Evolutionary conservation across 192 early-diverging fungal genomes (phyloP).

Genomic region (Backusella mclennaniae): DNA sequence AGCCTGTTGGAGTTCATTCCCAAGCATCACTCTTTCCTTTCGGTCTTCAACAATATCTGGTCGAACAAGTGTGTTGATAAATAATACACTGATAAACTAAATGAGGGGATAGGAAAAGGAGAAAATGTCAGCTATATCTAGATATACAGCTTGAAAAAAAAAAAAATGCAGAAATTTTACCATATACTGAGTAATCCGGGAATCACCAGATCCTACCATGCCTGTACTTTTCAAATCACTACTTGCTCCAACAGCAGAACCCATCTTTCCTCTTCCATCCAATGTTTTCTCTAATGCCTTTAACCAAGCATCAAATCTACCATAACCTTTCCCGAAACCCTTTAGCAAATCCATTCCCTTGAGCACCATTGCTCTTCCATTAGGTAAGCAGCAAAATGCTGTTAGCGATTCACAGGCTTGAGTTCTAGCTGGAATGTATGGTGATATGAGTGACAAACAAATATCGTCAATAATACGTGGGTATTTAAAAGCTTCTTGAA

Average conservation of each 20-base stretch:
- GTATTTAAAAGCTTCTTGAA: constrained; percentile 67
- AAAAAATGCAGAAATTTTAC: constrained; percentile 43
- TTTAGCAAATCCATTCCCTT: constrained; percentile 69
- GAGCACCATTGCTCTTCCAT: constrained; percentile 68
- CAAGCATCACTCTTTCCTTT: constrained; percentile 62
- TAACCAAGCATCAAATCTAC: constrained; percentile 64
- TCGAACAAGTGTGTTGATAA: constrained; percentile 72
- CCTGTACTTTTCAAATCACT: constrained; percentile 67
- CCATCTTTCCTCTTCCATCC: constrained; percentile 73
- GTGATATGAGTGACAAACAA: constrained; percentile 71
- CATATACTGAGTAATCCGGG: constrained; percentile 60
- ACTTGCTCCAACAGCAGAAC: constrained; percentile 70
- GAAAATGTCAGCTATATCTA: neutral
- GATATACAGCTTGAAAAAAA: neutral
- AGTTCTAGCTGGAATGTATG: constrained; percentile 65
- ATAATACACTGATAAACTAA: constrained; percentile 66
- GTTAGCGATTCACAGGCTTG: constrained; percentile 71
- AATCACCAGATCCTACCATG: constrained; percentile 35
- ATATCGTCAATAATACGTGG: constrained; percentile 64
- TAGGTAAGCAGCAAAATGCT: constrained; percentile 72
- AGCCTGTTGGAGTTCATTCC: constrained; percentile 65
- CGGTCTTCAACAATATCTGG: constrained; percentile 62
- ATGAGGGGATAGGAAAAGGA: neutral
- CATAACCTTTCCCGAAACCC: constrained; percentile 42
- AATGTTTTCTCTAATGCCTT: constrained; percentile 62